Base-by-base conservation (phyloP, 1,284 basidiomycete species). In the Mrakiaceae sp. region DNA sequence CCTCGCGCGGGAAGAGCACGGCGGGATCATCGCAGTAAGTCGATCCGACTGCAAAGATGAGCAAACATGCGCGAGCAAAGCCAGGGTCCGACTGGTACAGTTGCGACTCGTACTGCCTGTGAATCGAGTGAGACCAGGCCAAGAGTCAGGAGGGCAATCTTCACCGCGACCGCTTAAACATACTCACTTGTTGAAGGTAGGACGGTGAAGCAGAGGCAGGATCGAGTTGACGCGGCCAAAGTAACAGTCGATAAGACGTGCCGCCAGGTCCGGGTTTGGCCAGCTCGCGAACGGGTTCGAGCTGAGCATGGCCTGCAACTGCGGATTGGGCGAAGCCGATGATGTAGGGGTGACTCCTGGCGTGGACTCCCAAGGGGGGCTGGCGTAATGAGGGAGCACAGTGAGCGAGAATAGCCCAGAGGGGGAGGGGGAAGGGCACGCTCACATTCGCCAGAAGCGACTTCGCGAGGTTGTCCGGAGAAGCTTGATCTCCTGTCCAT, bases 161-260 rank as follows among this genome's bases (percentile, higher is more conserved):
- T 27, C 27, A 27, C 27, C 27, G 2, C 27, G 27, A 27, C 27
- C 27, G 27, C 27, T 27, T 27, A 27, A 27, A 27, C 27, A 27
- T 1, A 61, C 64, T n/a, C 16, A 65, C 40, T 77, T 75, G 66
- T 87, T 82, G 69, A 94, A 91, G 42, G 83, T 84, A 1, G 84
- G 83, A 0, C 84, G 82, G 72, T 94, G 90, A 3, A 95, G 76
- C 27, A 93, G 78, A 5, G 89, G 88, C 44, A 83, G 75, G 68
- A 83, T 80, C 3, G 75, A 70, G 72, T 91, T 89, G 69, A 83
- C 74, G 58, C 82, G 72, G 0, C 70, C 69, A 71, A 93, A 94
- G 72, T 86, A 93, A 8, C 83, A 77, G 43, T 86, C 81, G 68
- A 91, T 79, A 40, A 95, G 81, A 1, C 70, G 71, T 2, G 71